These are phyloP conservation scores for Solanum sparsipilum DNA, from an alignment of 257 asterid species.

Conservation along the genomic window DNA sequence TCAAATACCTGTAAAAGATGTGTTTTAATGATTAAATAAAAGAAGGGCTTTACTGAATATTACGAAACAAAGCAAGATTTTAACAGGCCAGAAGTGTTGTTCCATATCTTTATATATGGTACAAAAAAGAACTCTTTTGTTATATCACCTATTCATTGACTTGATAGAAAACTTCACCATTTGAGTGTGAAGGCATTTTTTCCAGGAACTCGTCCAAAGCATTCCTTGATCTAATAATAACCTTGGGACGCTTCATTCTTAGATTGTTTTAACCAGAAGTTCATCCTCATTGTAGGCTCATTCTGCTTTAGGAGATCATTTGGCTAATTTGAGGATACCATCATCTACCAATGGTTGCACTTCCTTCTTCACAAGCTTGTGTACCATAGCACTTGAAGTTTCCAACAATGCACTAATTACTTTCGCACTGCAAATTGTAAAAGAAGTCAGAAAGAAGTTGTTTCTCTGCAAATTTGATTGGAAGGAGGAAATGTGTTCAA, in stretches of 20 bases:
- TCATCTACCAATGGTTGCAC: slow-evolving; percentile 51
- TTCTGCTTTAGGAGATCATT: slow-evolving; percentile 14
- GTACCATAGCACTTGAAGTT: slow-evolving; percentile 36
- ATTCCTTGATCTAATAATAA: background rate
- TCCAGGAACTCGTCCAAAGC: background rate
- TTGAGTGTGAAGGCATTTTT: background rate
- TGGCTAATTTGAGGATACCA: slow-evolving; percentile 44
- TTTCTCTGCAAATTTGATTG: background rate
- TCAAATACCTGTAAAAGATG: background rate
- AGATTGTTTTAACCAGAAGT: background rate
- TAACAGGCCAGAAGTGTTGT: background rate
- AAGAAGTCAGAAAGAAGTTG: background rate
- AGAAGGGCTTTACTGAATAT: background rate
- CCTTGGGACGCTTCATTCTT: background rate
- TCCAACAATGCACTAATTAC: slow-evolving; percentile 53
- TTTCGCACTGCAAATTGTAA: slow-evolving; percentile 35
- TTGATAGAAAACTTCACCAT: background rate
- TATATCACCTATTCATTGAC: background rate
- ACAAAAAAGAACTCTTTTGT: background rate
- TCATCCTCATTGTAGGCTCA: background rate
- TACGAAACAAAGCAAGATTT: background rate
- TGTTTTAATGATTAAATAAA: background rate
- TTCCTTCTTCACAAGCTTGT: slow-evolving; percentile 49
- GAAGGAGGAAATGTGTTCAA: background rate
- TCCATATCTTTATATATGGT: background rate